Conservation (phyloP, 2,329 filamentous ascomycete genomes). For the Apiospora koreana region DNA sequence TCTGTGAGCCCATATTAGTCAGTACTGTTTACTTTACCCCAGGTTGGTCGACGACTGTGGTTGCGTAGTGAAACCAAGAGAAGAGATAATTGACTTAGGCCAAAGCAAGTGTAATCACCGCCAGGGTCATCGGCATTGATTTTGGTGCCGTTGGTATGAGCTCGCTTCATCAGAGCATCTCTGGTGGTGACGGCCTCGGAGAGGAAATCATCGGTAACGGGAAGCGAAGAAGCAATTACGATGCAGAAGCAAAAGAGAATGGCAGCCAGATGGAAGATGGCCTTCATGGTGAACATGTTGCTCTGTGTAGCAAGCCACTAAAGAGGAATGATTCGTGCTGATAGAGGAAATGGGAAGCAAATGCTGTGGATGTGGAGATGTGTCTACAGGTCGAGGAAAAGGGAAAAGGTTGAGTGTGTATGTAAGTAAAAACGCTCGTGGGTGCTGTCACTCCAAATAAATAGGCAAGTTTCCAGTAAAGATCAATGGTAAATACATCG, state of each 20-base stretch:
- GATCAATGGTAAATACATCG: too few relatives aligned
- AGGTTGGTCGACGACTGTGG: background rate
- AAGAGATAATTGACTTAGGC: background rate
- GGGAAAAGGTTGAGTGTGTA: background rate
- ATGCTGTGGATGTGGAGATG: background rate
- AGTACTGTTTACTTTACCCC: background rate
- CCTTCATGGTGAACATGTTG: background rate
- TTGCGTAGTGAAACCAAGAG: background rate
- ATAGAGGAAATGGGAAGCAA: background rate
- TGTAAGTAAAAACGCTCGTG: too few relatives aligned
- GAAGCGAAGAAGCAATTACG: background rate
- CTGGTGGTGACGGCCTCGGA: background rate
- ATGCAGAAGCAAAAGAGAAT: background rate
- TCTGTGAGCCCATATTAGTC: background rate
- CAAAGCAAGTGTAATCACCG: background rate
- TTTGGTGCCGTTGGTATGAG: background rate
- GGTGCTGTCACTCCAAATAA: background rate
- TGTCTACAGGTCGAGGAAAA: background rate
- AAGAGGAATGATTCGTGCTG: background rate
- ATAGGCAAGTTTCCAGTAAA: background rate
- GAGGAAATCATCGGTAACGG: background rate
- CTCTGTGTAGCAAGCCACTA: background rate
- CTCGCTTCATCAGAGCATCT: background rate
- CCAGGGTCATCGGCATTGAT: background rate
- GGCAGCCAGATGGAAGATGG: background rate